A percentile compares a stretch with the other conserved stretches of the same genome.
These are phyloP conservation scores for Pseudozyma tsukubaensis DNA, from an alignment of 1,284 basidiomycete genomes.

Conservation along the genomic window DNA sequence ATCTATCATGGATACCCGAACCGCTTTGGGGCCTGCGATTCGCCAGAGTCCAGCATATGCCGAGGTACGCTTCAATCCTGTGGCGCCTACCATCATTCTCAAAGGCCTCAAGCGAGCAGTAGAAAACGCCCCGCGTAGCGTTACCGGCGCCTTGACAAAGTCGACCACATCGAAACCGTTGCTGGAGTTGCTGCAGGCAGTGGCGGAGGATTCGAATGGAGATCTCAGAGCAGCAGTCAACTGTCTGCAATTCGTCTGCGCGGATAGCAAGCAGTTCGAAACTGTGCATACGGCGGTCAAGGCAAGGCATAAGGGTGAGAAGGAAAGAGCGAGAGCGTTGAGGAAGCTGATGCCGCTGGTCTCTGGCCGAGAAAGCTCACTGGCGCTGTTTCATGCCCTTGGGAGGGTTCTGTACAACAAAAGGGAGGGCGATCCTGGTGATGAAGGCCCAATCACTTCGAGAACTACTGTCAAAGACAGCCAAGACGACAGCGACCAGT, in stretches of 20 bases:
- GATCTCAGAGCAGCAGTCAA: conserved; percentile 93
- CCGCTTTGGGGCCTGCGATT: conserved; percentile 76
- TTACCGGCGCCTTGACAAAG: not conserved
- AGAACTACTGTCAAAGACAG: not conserved
- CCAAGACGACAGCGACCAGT: conserved; percentile 8
- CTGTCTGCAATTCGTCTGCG: conserved; percentile 81
- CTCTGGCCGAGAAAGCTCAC: conserved; percentile 78
- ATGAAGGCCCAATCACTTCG: conserved; percentile 14
- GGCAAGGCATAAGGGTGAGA: not conserved
- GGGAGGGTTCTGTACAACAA: conserved; percentile 97
- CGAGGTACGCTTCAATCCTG: conserved; percentile 87
- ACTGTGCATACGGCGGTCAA: not conserved
- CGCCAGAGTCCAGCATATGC: conserved; percentile 77
- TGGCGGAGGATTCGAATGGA: conserved; percentile 83
- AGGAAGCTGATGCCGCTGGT: conserved; percentile 25
- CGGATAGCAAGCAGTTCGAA: conserved; percentile 31
- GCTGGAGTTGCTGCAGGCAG: conserved; percentile 48
- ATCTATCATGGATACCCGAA: conserved; percentile 75
- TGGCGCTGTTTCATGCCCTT: conserved; percentile 90
- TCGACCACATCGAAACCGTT: conserved; percentile 1
- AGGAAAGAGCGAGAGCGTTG: conserved; percentile 1
- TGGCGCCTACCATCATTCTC: conserved; percentile 85
- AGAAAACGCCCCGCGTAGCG: not conserved
- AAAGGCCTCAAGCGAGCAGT: conserved; percentile 76
- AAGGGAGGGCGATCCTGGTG: conserved; percentile 72